phyloP scores from a whole-genome alignment of 768 basidiomycete species.

The Fibroporia radiculosa region DNA sequence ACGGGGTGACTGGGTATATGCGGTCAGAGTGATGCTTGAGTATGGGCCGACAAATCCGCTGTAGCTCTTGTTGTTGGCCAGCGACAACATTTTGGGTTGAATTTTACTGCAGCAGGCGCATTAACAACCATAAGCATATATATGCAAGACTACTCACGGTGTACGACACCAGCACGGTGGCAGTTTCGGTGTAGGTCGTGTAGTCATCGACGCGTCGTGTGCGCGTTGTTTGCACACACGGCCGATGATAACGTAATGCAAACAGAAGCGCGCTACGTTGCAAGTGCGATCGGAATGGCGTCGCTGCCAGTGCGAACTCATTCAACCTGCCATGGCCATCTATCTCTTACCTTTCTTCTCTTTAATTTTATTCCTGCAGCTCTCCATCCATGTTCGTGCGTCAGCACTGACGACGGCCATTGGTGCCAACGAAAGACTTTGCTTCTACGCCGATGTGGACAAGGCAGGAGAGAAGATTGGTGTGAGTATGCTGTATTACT shows the following conservation, averaged over 20 bases:
- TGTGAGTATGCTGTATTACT: slow-evolving; percentile 34
- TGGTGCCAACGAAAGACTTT: slow-evolving; percentile 71
- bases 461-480: slow-evolving; percentile 91
- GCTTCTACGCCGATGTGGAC: slow-evolving; percentile 96
- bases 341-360: slow-evolving; percentile 12
- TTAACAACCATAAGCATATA: neutral
- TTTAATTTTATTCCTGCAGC: slow-evolving; percentile 12
- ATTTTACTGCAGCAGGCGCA: neutral
- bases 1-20: neutral
- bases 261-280: neutral
- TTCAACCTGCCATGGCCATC: slow-evolving; percentile 14
- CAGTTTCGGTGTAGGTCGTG: too few species aligned
- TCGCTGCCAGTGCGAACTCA: neutral
- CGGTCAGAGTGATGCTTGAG: neutral
- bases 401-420: slow-evolving; percentile 78
- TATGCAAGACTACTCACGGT: too few species aligned
- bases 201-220: slow-evolving; percentile 19
- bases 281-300: slow-evolving; percentile 5
- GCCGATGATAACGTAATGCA: neutral
- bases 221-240: slow-evolving; percentile 15
- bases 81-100: neutral
- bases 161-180: too few species aligned
- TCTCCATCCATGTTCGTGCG: slow-evolving; percentile 25
- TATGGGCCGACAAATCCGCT: neutral
- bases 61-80: neutral